Base-by-base conservation (phyloP, 1,284 basidiomycete species). In the Trichosporon inkin region DNA sequence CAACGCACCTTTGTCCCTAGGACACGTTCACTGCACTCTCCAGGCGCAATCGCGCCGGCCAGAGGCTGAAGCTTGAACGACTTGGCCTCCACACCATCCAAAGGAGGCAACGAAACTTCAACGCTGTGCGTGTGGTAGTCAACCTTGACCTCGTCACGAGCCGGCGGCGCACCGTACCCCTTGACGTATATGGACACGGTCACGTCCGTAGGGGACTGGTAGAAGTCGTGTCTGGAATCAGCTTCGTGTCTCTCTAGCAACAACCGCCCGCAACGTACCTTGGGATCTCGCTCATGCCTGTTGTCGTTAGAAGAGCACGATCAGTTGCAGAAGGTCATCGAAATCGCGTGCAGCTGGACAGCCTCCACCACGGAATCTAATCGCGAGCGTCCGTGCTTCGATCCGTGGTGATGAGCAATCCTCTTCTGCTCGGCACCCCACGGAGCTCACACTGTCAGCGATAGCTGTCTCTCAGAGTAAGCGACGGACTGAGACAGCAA, bases 1-100 rank as follows among this genome's bases (percentile, higher is more conserved):
- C 75, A 73, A 92, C 92, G 53, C 54, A 94, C 83, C 76, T 96
- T 96, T 66, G 91, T 86, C 67, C 87, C 88, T 11, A 90, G 84
- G 14, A 93, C 85, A 3, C 85, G 84, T 75, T 81, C 88, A 20
- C 82, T 81, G 68, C 85, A 85, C 62, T 81, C 80, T 19, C 81
- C 80, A 0, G 87, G 80, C 68, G 88, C 83, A 67, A 96, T 90
- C 73, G 86, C 85, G 52, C 88, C 89, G 67, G 87, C 88, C 11
- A 96, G 81, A 11, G 92, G 92, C 60, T 88, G 83, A 20, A 80
- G 60, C 7, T 58, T 66, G 57, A 80, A 60, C 10, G 51, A 36
- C 32, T 60, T 51, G 87, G 81, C 28, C 71, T 86, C 87, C 51
- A 88, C 85, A 65, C 77, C 68, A 65, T 77, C 69, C 86, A 91